Evolutionary conservation across 192 early-diverging fungal species (phyloP).

Genomic region (Entomortierella lignicola): DNA sequence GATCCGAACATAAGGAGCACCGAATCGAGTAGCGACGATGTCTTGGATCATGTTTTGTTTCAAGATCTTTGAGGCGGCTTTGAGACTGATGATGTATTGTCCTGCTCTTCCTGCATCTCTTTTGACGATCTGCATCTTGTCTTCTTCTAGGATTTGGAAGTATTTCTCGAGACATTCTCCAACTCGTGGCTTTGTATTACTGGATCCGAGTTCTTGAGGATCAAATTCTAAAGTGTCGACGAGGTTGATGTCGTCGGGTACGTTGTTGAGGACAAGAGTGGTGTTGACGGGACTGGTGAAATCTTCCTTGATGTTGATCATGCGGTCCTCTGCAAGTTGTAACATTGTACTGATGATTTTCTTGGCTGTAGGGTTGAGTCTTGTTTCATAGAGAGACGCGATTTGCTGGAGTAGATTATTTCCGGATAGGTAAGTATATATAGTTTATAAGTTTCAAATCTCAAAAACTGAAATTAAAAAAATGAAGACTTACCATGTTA

Average conservation of each 20-base stretch:
- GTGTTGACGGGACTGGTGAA: slow-evolving; percentile 22
- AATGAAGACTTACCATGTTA: slow-evolving; percentile 58
- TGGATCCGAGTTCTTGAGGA: slow-evolving; percentile 22
- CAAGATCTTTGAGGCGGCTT: slow-evolving; percentile 63
- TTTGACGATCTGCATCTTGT: slow-evolving; percentile 64
- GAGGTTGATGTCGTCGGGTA: slow-evolving; percentile 33
- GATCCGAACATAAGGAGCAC: slow-evolving; percentile 69
- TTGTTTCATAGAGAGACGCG: slow-evolving; percentile 65
- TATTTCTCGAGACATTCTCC: slow-evolving; percentile 66
- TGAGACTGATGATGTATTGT: slow-evolving; percentile 70
- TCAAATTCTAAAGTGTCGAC: slow-evolving; percentile 40
- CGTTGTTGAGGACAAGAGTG: slow-evolving; percentile 15
- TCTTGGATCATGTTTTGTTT: slow-evolving; percentile 66
- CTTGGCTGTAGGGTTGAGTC: slow-evolving; percentile 74
- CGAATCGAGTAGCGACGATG: slow-evolving; percentile 70
- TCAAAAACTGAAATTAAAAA: too few species aligned
- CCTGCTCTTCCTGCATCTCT: slow-evolving; percentile 69
- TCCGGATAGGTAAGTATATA: too few species aligned
- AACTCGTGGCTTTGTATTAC: slow-evolving; percentile 15
- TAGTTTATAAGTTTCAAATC: too few species aligned
- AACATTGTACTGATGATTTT: slow-evolving; percentile 69
- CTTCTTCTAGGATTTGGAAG: slow-evolving; percentile 68
- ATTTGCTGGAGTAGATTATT: slow-evolving; percentile 61
- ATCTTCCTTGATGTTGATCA: slow-evolving; percentile 64
- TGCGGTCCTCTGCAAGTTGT: slow-evolving; percentile 66